A percentile compares a stretch with the other conserved stretches of the same genome.
These are phyloP conservation scores for Pezicula carpinea DNA, from an alignment of 2,329 filamentous ascomycete genomes.

Conservation along the genomic window DNA sequence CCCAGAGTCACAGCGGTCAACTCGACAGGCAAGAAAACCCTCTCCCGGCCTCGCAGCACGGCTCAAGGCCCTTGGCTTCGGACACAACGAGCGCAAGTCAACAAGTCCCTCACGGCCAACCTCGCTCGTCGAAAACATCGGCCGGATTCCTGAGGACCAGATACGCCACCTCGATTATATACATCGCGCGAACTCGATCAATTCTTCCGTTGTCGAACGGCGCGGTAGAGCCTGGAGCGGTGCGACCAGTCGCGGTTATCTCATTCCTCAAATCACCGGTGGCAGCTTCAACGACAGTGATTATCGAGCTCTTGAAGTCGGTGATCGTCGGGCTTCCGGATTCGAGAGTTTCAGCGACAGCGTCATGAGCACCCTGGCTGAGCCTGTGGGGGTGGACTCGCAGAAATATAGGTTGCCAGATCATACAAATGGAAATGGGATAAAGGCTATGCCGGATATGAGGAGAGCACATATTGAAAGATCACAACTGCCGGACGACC, in stretches of 20 bases:
- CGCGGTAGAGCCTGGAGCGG: constrained; percentile 71
- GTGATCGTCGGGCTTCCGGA: constrained; percentile 19
- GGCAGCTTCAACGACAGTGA: constrained; percentile 20
- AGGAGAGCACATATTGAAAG: constrained; percentile 53
- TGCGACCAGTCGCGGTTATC: constrained; percentile 38
- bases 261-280: constrained; percentile 26
- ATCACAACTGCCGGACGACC: constrained; percentile 33
- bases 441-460: constrained; percentile 55
- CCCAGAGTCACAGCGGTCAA: constrained; percentile 11
- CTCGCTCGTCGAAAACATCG: constrained; percentile 47
- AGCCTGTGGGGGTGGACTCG: constrained; percentile 60
- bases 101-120: constrained; percentile 23
- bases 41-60: constrained; percentile 61
- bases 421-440: constrained; percentile 62
- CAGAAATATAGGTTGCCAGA: constrained; percentile 73
- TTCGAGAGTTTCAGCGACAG: constrained; percentile 19
- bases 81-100: constrained; percentile 23
- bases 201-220: constrained; percentile 49
- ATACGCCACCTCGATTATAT: constrained; percentile 65
- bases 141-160: constrained; percentile 66
- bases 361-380: constrained; percentile 23
- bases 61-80: constrained; percentile 61
- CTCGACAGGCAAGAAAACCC: constrained; percentile 44
- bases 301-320: constrained; percentile 19
- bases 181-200: constrained; percentile 51